These are phyloP conservation scores for Biscutella laevigata DNA, from an alignment of 441 rosid species.

Conservation along the genomic window DNA sequence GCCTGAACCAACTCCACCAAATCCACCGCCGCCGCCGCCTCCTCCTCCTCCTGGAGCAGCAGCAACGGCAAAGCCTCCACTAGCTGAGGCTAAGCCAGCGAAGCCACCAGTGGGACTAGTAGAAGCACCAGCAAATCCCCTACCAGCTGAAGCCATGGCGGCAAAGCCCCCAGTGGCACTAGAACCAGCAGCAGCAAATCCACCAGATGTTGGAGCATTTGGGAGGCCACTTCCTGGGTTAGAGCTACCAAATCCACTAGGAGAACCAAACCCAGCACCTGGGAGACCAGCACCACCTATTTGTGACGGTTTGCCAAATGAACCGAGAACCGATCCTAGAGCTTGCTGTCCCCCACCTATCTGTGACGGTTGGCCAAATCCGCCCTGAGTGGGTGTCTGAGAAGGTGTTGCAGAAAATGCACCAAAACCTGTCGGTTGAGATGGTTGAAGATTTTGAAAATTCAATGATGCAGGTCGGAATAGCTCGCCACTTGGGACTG, in stretches of 20 bases:
- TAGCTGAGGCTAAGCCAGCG: conserved; percentile 30
- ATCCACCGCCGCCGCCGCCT: conserved; percentile 26
- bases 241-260: conserved; percentile 33
- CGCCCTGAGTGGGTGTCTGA: conserved; percentile 44
- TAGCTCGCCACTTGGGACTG: conserved; percentile 70
- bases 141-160: conserved; percentile 31
- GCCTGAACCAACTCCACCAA: conserved; percentile 30
- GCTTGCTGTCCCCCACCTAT: conserved; percentile 81
- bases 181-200: conserved; percentile 55
- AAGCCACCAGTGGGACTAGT: conserved; percentile 34
- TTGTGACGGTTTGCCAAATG: conserved; percentile 94
- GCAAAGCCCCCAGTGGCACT: conserved; percentile 30
- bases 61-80: conserved; percentile 33
- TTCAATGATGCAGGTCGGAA: conserved; percentile 86
- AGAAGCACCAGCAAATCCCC: conserved; percentile 33
- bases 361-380: conserved; percentile 77
- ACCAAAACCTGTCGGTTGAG: conserved; percentile 44
- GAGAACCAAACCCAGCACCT: conserved; percentile 51
- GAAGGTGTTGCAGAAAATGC: conserved; percentile 56
- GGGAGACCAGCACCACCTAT: conserved; percentile 57
- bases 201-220: conserved; percentile 54
- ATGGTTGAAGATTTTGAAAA: conserved; percentile 54
- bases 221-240: conserved; percentile 39
- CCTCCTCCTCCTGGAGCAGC: conserved; percentile 31
- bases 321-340: conserved; percentile 83